These are phyloP conservation scores for Thoreauomyces humboldtii DNA, from an alignment of 192 early-diverging fungal genomes.

Conservation along the genomic window DNA sequence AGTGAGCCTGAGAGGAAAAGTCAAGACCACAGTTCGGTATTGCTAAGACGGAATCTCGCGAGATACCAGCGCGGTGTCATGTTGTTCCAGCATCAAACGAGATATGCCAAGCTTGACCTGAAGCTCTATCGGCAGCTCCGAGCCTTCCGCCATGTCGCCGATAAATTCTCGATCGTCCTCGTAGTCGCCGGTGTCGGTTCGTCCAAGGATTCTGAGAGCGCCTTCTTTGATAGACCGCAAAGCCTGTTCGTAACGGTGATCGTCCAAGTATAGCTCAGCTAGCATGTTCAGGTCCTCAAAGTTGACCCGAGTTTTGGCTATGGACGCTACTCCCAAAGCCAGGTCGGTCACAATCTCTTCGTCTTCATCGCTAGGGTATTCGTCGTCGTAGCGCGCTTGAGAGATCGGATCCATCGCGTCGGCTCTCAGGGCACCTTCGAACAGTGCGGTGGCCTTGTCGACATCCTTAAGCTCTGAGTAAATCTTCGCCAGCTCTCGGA, in stretches of 20 bases:
- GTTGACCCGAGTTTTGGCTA: slow-evolving; percentile 47
- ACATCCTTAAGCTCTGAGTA: slow-evolving; percentile 55
- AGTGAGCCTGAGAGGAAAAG: slow-evolving; percentile 56
- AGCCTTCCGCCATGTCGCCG: slow-evolving; percentile 32
- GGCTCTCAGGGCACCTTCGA: slow-evolving; percentile 36
- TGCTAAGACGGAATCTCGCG: no score
- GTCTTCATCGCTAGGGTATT: slow-evolving; percentile 35
- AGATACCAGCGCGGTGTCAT: slow-evolving; percentile 66
- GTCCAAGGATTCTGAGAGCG: slow-evolving; percentile 45
- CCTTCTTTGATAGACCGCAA: slow-evolving; percentile 70
- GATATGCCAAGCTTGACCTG: slow-evolving; percentile 82
- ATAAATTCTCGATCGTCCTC: slow-evolving; percentile 62
- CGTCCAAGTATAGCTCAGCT: slow-evolving; percentile 79
- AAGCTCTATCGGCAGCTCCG: slow-evolving; percentile 76
- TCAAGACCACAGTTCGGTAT: no score
- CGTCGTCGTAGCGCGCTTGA: slow-evolving; percentile 20
- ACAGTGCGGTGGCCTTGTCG: slow-evolving; percentile 44
- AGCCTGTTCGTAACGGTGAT: slow-evolving; percentile 72
- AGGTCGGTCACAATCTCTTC: slow-evolving; percentile 27
- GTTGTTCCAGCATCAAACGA: slow-evolving; percentile 67
- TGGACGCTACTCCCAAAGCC: background rate
- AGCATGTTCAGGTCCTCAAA: slow-evolving; percentile 86
- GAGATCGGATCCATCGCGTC: slow-evolving; percentile 30
- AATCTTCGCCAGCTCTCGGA: slow-evolving; percentile 61
- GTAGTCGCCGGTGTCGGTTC: slow-evolving; percentile 16